Base-by-base conservation (phyloP, 371 early-diverging fungal species). In the Mortierella sp. region DNA sequence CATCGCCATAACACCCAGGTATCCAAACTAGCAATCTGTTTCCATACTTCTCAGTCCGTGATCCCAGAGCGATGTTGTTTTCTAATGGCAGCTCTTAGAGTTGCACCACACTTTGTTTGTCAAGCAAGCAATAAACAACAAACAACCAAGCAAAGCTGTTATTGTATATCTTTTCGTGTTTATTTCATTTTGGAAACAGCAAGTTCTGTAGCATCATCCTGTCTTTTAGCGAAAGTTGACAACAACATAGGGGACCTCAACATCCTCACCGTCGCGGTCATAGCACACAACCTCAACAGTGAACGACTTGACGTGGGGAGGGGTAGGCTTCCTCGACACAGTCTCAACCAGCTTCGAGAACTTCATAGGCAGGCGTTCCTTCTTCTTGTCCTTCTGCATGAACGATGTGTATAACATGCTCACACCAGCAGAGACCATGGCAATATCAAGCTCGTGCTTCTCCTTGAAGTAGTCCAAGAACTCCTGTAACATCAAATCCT, bases 331-430 rank as follows among this genome's bases (percentile, higher is more conserved):
- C 92, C 95, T 96, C 70, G 96, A 93, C n/a, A 98, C 94, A 2
- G 91, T 89, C 89, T 94, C 96, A 9, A 97, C 92, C 42, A 98
- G 70, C 76, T 96, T 90, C 0, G 96, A 94, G 24, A 98, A 90
- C 89, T 89, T 91, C 85, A 84, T 84, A 16, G 70, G 60, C 26
- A 88, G 63, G 48, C 98, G 95, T 78, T 97, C 97, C 75, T 96
- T 94, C 19, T 91, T 89, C 95, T 97, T 97, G 92, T 96, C 96
- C 89, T 92, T 94, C 55, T 91, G 92, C 95, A 96, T 94, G 80
- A 98, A 98, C 91, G 95, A 94, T 1, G 98, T 94, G 87, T 96
- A 99, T 70, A 99, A 89, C 98, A 99, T 97, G 77, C 94, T 95
- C 28, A 95, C 96, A 47, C 97, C 99, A 16, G 94, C 94, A 34